These are phyloP conservation scores for Chondrus crispus DNA, from an alignment of 23 red algal species.

Conservation along the genomic window DNA sequence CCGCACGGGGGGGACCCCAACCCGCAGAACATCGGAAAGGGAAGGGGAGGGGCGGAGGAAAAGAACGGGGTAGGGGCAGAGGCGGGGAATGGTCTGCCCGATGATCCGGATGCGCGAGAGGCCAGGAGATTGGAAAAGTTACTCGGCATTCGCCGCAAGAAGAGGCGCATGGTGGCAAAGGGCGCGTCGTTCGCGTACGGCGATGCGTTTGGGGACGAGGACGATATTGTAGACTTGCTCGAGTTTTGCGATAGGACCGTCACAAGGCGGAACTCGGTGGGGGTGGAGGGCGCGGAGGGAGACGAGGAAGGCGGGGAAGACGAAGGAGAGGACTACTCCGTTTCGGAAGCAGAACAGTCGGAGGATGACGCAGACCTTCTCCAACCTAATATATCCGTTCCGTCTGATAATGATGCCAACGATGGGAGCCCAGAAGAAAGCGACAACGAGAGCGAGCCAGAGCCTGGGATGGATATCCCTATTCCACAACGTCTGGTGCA, in stretches of 20 bases:
- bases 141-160: slow-evolving; percentile 25
- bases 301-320: not conserved
- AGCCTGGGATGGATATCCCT: not conserved
- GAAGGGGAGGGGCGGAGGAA: not conserved
- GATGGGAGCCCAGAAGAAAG: slow-evolving; percentile 9
- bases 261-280: too few species aligned
- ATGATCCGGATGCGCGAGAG: slow-evolving; percentile 19
- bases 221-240: slow-evolving; percentile 31
- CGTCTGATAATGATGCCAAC: not conserved
- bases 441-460: not conserved
- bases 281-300: not conserved
- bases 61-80: not conserved
- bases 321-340: not conserved
- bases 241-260: slow-evolving; percentile 43
- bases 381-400: too few species aligned
- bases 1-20: not conserved
- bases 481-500: too few species aligned
- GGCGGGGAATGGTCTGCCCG: too few species aligned
- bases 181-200: slow-evolving; percentile 22
- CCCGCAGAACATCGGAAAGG: not conserved
- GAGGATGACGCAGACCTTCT: too few species aligned
- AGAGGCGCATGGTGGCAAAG: not conserved
- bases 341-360: not conserved
- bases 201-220: slow-evolving; percentile 37
- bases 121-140: slow-evolving; percentile 30